Evolutionary conservation across 257 asterid species (phyloP), one percentile per base, ranked within the genome.

Genomic region (Osmanthus fragrans): DNA sequence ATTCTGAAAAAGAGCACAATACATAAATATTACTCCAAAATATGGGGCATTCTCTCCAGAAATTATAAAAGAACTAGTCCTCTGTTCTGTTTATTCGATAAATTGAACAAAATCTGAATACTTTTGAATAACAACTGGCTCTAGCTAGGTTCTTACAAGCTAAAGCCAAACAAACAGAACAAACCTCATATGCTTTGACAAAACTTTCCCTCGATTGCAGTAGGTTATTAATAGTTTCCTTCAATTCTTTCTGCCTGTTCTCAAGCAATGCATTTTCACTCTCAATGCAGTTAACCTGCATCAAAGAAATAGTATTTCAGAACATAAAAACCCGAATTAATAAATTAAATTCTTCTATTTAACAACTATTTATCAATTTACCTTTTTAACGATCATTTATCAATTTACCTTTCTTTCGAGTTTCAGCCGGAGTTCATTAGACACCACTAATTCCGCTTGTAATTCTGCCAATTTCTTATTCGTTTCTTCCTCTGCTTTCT

Each of bases 151-250:
- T 60, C 33, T 60, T 60, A 23, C 12, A 60, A 4, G 18, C 68
- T 60, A 60, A 10, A 60, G 32, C 15, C 33, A 23, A 9, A 36
- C 7, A 60, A 2, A 60, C 0, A 56, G 27, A 56, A 19, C 73
- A 74, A 72, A 86, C 90, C 90, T 86, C 86, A 81, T 86, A 86
- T n/a, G 76, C 82, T 66, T 84, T 83, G 42, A 68, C 66, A 73
- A 86, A 86, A 74, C 76, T 64, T 13, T 86, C 86, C 25, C 76
- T 84, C 33, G 88, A 86, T 72, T 80, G 87, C 33, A 86, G 78
- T 54, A 84, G 70, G 75, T 58, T 79, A 66, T 76, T 40, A 54
- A 86, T 74, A 36, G 84, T 82, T 76, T 74, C 90, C 45, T 79
- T 78, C 84, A 84, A 36, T 58, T 84, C 88, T 78, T 75, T 84